Evolutionary conservation across 345 rosid species (phyloP), one percentile per base, ranked within the genome.

Genomic region (Erucastrum elatum): DNA sequence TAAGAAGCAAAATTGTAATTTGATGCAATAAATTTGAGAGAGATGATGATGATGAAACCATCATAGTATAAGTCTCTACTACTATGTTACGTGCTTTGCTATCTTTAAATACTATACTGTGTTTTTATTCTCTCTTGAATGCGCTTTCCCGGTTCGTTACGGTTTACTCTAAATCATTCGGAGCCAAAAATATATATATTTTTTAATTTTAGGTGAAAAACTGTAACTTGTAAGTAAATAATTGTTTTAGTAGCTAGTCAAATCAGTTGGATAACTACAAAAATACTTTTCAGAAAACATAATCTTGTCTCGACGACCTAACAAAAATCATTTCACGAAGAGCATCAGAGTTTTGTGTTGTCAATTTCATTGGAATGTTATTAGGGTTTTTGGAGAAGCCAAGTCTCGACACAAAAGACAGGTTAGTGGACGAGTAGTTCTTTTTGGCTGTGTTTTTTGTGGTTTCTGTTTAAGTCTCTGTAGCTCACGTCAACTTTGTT

Each of bases 401-500:
- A 67, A 67, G 69, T 67, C 70, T 73, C 34, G 46, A 79, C 75
- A 74, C 21, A 68, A 69, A 79, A 75, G 75, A 80, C 60, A 69
- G 69, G 71, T 68, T 76, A 80, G 79, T 70, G 83, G 83, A 80
- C 29, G 78, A 73, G 79, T 68, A 75, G 75, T 74, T 74, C 75
- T 74, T 68, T 68, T 74, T 73, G 74, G 77, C 73, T 44, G 68
- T 59, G 77, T 79, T 51, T 78, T 41, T 53, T 69, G 71, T 67
- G 73, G 73, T 12, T 77, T 68, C 78, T 74, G 75, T 79, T 74
- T 35, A 53, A 53, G 66, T 74, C 78, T 79, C 70, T 27, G 70
- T 80, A 69, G 71, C 70, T 80, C 16, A 75, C 71, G 56, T 80
- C 71, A 69, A 74, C 79, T 74, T 74, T 69, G 71, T 63, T 75